Conservation (phyloP, 2,329 filamentous ascomycete species). For the Oidium heveae region DNA sequence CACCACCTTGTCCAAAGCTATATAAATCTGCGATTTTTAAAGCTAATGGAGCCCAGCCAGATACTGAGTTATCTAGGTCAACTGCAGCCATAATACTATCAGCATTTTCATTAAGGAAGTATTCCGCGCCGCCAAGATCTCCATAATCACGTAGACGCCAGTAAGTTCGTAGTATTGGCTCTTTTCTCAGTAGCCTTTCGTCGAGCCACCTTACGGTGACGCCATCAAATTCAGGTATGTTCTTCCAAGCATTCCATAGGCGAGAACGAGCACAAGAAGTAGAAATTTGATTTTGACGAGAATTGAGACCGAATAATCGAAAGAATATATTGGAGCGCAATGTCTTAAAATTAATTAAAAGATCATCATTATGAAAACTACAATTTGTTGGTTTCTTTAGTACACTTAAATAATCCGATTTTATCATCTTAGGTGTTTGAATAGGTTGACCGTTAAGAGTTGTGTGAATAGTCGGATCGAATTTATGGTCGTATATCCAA, state of each 20-base stretch:
- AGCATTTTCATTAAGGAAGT: slow-evolving; percentile 16
- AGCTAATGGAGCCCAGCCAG: slow-evolving; percentile 14
- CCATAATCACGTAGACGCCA: slow-evolving; percentile 18
- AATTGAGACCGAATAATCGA: slow-evolving; percentile 16
- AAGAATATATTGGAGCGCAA: slow-evolving; percentile 9
- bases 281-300: slow-evolving; percentile 16
- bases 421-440: slow-evolving; percentile 28
- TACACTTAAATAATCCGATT: slow-evolving; percentile 19
- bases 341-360: slow-evolving; percentile 21
- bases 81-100: slow-evolving; percentile 14
- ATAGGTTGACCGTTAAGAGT: slow-evolving; percentile 24
- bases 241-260: slow-evolving; percentile 23
- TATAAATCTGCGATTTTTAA: slow-evolving; percentile 16
- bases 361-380: slow-evolving; percentile 24
- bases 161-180: slow-evolving; percentile 17
- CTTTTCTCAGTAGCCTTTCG: slow-evolving; percentile 19
- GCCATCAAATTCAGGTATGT: slow-evolving; percentile 19
- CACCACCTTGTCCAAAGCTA: slow-evolving; percentile 16
- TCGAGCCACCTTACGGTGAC: slow-evolving; percentile 23
- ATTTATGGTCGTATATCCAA: slow-evolving; percentile 23
- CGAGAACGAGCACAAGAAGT: slow-evolving; percentile 20
- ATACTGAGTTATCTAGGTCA: slow-evolving; percentile 14
- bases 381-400: slow-evolving; percentile 19
- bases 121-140: slow-evolving; percentile 17
- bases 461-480: slow-evolving; percentile 21